Conservation (phyloP, 441 rosid species). For the Pelargonium citronellum region DNA sequence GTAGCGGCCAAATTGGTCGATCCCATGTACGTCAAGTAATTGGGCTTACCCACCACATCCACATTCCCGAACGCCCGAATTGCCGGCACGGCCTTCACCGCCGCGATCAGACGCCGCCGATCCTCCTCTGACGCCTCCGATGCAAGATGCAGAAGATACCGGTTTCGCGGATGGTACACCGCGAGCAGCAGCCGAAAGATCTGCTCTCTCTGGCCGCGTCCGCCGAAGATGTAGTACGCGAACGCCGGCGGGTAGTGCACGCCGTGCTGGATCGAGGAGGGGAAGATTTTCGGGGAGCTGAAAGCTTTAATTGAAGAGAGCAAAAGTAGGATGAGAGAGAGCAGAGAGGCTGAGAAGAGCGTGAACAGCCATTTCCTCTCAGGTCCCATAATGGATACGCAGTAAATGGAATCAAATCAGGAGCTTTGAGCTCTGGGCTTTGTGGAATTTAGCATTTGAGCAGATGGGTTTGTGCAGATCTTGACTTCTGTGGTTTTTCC, state of each 20-base stretch:
- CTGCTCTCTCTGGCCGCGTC: constrained; percentile 60
- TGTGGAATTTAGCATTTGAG: not conserved
- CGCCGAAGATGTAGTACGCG: constrained; percentile 83
- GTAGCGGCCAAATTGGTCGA: constrained; percentile 35
- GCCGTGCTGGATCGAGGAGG: constrained; percentile 69
- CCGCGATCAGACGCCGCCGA: constrained; percentile 44
- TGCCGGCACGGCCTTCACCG: constrained; percentile 61
- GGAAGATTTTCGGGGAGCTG: constrained; percentile 57
- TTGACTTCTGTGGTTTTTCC: not conserved
- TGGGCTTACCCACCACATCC: constrained; percentile 69
- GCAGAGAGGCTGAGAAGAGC: constrained; percentile 68
- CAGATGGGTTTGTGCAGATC: not conserved
- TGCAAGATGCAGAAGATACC: constrained; percentile 70
- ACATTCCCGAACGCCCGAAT: constrained; percentile 71
- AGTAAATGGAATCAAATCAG: not conserved
- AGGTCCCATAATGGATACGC: constrained; percentile 54
- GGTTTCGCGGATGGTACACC: constrained; percentile 87
- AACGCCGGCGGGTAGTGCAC: constrained; percentile 79
- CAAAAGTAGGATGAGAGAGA: constrained; percentile 59
- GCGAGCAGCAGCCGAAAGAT: constrained; percentile 74
- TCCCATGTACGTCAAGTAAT: constrained; percentile 62
- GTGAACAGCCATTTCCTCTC: constrained; percentile 86
- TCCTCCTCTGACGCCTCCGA: constrained; percentile 81
- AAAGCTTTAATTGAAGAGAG: constrained; percentile 70
- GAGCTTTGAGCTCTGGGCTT: not conserved